phyloP scores from a whole-genome alignment of 495 filamentous ascomycete species.

The Alectoria sarmentosa region DNA sequence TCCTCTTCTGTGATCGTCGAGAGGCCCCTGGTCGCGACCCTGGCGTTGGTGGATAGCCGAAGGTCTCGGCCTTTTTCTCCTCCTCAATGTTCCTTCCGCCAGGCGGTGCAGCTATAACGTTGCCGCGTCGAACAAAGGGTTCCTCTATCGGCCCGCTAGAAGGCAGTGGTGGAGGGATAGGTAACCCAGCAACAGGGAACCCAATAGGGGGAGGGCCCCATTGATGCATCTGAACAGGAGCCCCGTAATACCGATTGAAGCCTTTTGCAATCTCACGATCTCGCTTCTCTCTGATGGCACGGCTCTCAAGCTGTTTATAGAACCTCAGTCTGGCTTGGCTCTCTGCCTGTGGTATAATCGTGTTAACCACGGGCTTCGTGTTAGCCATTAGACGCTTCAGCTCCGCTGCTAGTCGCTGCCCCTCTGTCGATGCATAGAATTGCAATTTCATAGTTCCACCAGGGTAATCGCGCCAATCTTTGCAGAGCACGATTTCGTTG shows the following conservation, averaged over 20 bases:
- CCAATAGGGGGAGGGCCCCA: neutral
- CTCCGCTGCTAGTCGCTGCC: neutral
- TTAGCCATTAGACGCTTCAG: neutral
- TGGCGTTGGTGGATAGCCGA: conserved; percentile 23
- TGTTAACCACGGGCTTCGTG: conserved; percentile 1
- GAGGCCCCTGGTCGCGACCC: conserved; percentile 7
- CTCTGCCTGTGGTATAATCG: neutral
- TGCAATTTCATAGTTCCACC: neutral
- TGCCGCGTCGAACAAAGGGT: conserved; percentile 7
- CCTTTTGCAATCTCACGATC: neutral
- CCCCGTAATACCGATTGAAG: neutral
- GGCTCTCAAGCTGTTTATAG: conserved; percentile 2
- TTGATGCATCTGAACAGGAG: neutral
- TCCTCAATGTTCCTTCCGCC: conserved; percentile 13
- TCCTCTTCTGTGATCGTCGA: neutral
- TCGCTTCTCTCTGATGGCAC: neutral
- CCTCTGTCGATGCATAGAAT: neutral
- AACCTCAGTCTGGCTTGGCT: neutral
- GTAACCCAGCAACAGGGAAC: neutral
- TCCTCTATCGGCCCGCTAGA: conserved; percentile 1
- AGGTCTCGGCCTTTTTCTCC: conserved; percentile 18
- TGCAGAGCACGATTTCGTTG: neutral
- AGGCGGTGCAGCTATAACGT: conserved; percentile 7
- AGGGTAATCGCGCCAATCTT: neutral
- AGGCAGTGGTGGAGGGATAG: neutral